phyloP scores from a whole-genome alignment of 306 rosid genomes.

The Dalbergia cultrata region DNA sequence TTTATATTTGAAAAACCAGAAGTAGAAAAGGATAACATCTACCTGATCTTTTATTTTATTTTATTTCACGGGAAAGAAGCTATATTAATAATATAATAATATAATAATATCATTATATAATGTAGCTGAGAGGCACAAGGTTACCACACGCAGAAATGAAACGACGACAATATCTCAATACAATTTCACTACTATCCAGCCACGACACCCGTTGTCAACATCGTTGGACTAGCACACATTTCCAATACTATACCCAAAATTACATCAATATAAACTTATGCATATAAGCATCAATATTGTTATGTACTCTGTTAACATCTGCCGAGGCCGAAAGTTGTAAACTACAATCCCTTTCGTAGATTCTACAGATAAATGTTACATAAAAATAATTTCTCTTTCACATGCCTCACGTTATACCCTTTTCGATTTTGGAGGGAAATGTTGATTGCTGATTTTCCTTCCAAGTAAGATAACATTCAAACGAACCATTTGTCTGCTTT shows the following conservation, averaged over 20 bases:
- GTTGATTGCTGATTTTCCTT: too few relatives aligned
- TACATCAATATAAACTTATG: not conserved
- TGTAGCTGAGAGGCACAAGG: not conserved
- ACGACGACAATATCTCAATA: too few relatives aligned
- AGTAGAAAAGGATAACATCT: too few relatives aligned
- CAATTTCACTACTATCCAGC: too few relatives aligned
- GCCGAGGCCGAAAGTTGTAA: not conserved
- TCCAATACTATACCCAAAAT: not conserved
- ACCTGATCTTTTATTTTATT: too few relatives aligned
- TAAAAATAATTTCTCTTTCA: too few relatives aligned
- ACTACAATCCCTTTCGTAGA: not conserved
- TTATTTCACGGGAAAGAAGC: not conserved
- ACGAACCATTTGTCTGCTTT: too few relatives aligned
- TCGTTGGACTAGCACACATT: not conserved
- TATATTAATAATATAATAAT: too few relatives aligned
- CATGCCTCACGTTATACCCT: not conserved
- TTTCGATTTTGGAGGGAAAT: not conserved
- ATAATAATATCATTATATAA: too few relatives aligned
- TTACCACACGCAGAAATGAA: not conserved
- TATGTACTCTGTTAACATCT: not conserved
- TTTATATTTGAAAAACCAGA: too few relatives aligned
- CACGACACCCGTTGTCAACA: too few relatives aligned
- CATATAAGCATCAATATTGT: not conserved
- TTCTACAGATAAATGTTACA: not conserved
- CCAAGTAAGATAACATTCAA: not conserved